Evolutionary conservation across 2,329 filamentous ascomycete genomes (phyloP).

Genomic region (Claviceps fusiformis): DNA sequence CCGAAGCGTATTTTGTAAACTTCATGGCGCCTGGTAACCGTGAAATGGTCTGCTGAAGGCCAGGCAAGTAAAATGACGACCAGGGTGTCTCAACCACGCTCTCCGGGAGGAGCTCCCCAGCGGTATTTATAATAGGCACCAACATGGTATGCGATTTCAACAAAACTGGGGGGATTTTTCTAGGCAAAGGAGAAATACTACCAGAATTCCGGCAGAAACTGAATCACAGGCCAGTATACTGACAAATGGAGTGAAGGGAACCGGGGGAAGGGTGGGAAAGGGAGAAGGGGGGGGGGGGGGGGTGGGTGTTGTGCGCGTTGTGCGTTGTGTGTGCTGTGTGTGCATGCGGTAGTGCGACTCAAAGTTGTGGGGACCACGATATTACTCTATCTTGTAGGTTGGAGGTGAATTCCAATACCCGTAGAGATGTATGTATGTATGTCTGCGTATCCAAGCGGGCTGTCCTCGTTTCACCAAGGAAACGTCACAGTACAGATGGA

Average conservation of each 20-base stretch:
- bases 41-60: slow-evolving; percentile 5
- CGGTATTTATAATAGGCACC: slow-evolving; percentile 8
- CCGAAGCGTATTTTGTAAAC: slow-evolving; percentile 10
- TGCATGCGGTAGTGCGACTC: background rate
- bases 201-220: background rate
- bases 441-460: background rate
- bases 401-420: background rate
- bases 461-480: background rate
- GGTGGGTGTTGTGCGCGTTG: background rate
- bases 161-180: background rate
- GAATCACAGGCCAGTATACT: background rate
- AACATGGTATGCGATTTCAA: slow-evolving; percentile 1
- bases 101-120: slow-evolving; percentile 3
- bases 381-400: background rate
- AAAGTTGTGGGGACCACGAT: background rate
- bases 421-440: background rate
- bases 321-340: background rate
- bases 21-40: slow-evolving; percentile 8
- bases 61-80: background rate
- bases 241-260: background rate
- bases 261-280: background rate
- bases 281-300: background rate
- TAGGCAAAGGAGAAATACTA: background rate
- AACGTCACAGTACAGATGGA: background rate
- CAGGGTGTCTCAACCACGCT: slow-evolving; percentile 2